Evolutionary conservation across 805 yeast species (phyloP), one percentile per base, ranked within the genome.

Genomic region (Sugiyamaella qingdaonensis): DNA sequence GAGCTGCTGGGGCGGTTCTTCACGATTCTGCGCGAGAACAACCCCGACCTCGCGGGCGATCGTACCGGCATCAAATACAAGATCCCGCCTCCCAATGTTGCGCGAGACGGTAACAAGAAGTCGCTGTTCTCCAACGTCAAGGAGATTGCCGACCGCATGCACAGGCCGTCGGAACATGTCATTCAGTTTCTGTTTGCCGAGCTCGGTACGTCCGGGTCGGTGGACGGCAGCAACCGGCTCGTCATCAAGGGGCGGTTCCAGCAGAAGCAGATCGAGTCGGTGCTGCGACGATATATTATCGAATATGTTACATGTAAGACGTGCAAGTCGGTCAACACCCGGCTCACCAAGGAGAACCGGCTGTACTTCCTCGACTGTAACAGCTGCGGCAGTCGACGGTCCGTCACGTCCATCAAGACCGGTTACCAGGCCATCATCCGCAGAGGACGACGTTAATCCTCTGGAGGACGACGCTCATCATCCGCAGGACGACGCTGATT

Each of bases 301-400:
- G 99, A 94, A 73, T 94, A 94, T 69, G 99, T 94, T 61, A 89
- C 97, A 50, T 94, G 99, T 82, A 89, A 94, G 80, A 94, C 99
- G 44, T 94, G 99, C 79, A 94, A 92, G 78, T 88, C 96, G 55
- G 91, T 90, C 81, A 94, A 94, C 75, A 94, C 99, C 44, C 94
- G 86, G 63, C 80, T 94, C 71, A 88, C 85, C 78, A 91, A 96
- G 76, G 99, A 94, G 76, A 94, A 91, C 78, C 88, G 99, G 78
- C 81, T 94, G 75, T 95, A 88, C 78, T 94, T 94, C 79, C 80
- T 94, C 79, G 96, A 91, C 66, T 94, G 99, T 80, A 90, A 91
- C 70, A 88, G 95, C 53, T 94, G 99, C 80, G 99, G 99, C 62
- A 88, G 96, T 47, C 84, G 97, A 47, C 86, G 97, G 76, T 90